Conservation (phyloP, 768 basidiomycete species). For the Lentinula guzmanii region DNA sequence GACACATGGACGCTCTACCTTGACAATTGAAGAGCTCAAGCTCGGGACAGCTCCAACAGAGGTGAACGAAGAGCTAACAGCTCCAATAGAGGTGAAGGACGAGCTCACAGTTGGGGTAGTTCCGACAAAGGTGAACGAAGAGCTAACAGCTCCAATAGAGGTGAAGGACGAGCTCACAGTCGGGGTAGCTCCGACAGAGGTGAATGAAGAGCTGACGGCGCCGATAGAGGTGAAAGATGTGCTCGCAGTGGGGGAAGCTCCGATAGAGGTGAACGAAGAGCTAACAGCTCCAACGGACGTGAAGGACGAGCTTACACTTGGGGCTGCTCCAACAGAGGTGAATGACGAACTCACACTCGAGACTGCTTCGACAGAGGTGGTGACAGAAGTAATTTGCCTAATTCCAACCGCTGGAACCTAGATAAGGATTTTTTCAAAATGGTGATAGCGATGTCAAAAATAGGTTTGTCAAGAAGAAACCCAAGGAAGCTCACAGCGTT, state of each 20-base stretch:
- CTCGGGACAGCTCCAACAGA: no score
- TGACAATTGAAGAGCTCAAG: no score
- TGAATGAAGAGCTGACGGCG: no score
- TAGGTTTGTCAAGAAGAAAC: not conserved
- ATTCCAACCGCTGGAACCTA: not conserved
- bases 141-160: no score
- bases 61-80: no score
- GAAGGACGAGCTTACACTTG: not conserved
- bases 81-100: no score
- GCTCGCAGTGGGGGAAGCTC: no score
- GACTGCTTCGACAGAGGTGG: not conserved
- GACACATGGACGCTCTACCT: not conserved
- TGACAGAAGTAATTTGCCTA: not conserved
- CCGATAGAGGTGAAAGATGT: not conserved
- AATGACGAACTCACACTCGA: not conserved
- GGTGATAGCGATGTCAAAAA: not conserved
- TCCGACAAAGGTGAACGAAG: no score
- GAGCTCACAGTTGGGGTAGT: no score
- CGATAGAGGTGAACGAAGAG: not conserved
- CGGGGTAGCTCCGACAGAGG: no score
- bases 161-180: no score
- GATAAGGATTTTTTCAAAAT: not conserved
- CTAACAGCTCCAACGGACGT: not conserved
- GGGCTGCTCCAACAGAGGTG: not conserved
- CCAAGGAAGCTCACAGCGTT: not conserved